phyloP scores from a whole-genome alignment of 169 alveolate genomes.

The Cryptosporidium ryanae region DNA sequence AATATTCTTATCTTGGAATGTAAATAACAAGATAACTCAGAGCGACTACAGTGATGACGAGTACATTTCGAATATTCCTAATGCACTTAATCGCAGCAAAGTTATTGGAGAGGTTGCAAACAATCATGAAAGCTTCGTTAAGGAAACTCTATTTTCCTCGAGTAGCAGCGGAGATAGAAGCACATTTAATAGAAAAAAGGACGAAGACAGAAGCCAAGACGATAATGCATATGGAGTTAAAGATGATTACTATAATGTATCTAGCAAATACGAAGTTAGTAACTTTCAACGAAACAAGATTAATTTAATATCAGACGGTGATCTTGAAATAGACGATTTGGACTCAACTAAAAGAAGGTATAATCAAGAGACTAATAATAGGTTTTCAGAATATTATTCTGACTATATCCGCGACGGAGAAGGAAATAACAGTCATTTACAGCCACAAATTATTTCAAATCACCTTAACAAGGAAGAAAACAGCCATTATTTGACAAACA shows the following conservation, averaged over 20 bases:
- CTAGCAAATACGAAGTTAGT: background rate
- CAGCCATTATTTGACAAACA: no score
- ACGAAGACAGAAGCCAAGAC: background rate
- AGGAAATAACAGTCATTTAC: background rate
- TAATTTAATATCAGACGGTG: slow-evolving; percentile 35
- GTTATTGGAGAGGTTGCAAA: background rate
- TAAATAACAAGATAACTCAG: background rate
- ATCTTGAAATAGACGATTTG: slow-evolving; percentile 45
- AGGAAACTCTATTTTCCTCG: background rate
- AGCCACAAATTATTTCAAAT: background rate
- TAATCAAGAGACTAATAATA: background rate
- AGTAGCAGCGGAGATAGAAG: background rate
- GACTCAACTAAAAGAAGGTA: slow-evolving; percentile 3
- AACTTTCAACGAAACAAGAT: background rate
- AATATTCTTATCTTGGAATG: slow-evolving; percentile 25
- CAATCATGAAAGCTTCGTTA: background rate
- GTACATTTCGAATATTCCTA: background rate
- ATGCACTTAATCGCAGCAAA: background rate
- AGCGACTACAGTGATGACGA: background rate
- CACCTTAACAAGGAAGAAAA: background rate
- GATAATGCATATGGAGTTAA: background rate
- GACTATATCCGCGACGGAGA: background rate
- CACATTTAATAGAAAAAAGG: background rate
- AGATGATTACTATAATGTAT: background rate
- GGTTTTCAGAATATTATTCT: no score